Evolutionary conservation across 1,139 yeast species (phyloP).

Genomic region (Geotrichum australiense): DNA sequence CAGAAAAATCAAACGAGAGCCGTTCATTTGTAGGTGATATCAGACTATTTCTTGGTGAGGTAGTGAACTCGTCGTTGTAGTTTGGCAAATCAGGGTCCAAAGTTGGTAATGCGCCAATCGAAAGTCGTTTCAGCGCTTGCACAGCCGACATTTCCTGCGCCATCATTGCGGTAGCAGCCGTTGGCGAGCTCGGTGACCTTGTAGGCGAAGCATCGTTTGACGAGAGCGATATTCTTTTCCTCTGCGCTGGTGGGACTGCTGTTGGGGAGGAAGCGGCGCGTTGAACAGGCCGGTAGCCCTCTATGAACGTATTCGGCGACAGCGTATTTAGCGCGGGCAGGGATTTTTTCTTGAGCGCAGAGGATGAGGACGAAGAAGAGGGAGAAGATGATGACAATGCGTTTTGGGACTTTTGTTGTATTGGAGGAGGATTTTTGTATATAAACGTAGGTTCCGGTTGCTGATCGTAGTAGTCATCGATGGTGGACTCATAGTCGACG

Average conservation of each 20-base stretch:
- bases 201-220: conserved; percentile 8
- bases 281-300: conserved; percentile 1
- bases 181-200: conserved; percentile 5
- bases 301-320: background rate
- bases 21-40: conserved; percentile 11
- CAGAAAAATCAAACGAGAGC: conserved; percentile 10
- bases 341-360: background rate
- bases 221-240: background rate
- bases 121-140: conserved; percentile 42
- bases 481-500: conserved; percentile 8
- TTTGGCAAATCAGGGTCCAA: conserved; percentile 43
- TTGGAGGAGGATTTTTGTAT: conserved; percentile 1
- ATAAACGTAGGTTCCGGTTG: background rate
- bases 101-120: conserved; percentile 39
- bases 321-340: background rate
- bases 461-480: conserved; percentile 6
- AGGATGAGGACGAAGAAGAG: background rate
- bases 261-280: background rate
- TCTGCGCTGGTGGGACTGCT: background rate
- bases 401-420: background rate
- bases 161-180: conserved; percentile 36
- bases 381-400: background rate
- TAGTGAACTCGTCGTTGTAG: conserved; percentile 11
- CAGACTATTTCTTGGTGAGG: conserved; percentile 3
- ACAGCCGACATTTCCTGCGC: conserved; percentile 45